phyloP scores from a whole-genome alignment of 208 protist genomes.

The Balamuthia mandrillaris region DNA sequence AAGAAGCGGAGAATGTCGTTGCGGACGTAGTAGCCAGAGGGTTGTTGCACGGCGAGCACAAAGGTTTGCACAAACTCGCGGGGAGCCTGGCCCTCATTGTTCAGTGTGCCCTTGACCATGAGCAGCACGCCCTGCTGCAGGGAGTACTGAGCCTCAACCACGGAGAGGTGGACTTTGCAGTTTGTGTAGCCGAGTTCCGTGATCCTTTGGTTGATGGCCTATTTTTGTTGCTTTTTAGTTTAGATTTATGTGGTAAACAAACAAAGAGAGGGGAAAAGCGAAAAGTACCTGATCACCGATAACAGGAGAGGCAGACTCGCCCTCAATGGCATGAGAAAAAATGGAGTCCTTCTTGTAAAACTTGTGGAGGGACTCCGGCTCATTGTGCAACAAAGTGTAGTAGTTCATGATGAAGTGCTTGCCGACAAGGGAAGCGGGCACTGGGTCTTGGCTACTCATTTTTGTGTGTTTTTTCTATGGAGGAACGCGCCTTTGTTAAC shows the following conservation, averaged over 20 bases:
- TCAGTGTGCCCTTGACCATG: slow-evolving; percentile 25
- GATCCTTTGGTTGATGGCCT: slow-evolving; percentile 37
- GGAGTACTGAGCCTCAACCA: slow-evolving; percentile 9
- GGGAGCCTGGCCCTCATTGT: neutral
- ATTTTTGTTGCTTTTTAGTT: neutral
- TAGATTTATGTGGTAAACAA: no score
- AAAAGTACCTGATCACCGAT: neutral
- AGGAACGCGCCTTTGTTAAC: no score
- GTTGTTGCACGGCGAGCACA: slow-evolving; percentile 13
- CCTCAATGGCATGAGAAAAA: neutral
- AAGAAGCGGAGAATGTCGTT: slow-evolving; percentile 43
- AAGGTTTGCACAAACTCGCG: slow-evolving; percentile 36
- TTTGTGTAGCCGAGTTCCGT: slow-evolving; percentile 3
- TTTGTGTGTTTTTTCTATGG: no score
- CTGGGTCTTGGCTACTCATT: no score
- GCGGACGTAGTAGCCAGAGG: slow-evolving; percentile 25
- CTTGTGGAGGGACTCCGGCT: slow-evolving; percentile 22
- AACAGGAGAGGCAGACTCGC: neutral
- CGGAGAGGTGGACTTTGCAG: slow-evolving; percentile 8
- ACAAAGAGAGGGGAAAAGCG: no score
- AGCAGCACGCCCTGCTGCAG: neutral
- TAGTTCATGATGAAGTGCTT: slow-evolving; percentile 39
- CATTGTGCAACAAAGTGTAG: slow-evolving; percentile 28
- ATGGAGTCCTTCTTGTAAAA: slow-evolving; percentile 35
- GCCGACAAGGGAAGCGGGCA: slow-evolving; percentile 20